Base-by-base conservation (phyloP, 306 rosid species). In the Fragaria ananassa region DNA sequence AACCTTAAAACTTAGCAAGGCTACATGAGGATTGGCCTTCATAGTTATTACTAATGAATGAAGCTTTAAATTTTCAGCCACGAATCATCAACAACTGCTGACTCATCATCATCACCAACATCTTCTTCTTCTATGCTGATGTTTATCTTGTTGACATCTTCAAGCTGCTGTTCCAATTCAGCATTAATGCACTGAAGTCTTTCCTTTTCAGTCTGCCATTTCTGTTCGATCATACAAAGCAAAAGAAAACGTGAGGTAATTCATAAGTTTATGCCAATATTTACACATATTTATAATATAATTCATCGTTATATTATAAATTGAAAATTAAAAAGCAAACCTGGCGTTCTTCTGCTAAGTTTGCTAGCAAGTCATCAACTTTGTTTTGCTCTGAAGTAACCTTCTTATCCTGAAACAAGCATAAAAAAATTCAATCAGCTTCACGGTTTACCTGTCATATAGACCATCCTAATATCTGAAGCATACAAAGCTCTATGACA, bases 201-300 rank as follows among this genome's bases (percentile, higher is more conserved):
- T 77, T 87, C 88, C 89, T 88, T 89, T 79, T 80, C 81, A 78
- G 75, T 83, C 96, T 89, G 85, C 82, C 76, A 80, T 61, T 42
- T 64, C 56, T 39, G 78, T 65, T 74, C 45, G 61, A 42, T 61
- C 31, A 47, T 34, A 80, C 49, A 77, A 29, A 34, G 68, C 4
- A 41, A 56, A 35, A 37, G 18, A 23, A 54, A 39, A 15, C 44
- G 13, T 8, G 4, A 42, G 41, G 18, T 41, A 4, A 0, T 6
- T 14, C 10, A 57, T 8, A 39, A 21, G 18, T 57, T 74, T 35
- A 57, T 45, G n/a, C 42, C 42, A 27, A 42, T 18, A 31, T 34
- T 3, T 5, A 60, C 21, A 37, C 0, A 21, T 23, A 39, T 10
- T 1, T 27, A 10, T 2, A 23, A 21, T 11, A 60, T 53, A n/a